These are phyloP conservation scores for Magnolia kwangsiensis DNA, from an alignment of 164 flowering plant genomes.

Conservation along the genomic window DNA sequence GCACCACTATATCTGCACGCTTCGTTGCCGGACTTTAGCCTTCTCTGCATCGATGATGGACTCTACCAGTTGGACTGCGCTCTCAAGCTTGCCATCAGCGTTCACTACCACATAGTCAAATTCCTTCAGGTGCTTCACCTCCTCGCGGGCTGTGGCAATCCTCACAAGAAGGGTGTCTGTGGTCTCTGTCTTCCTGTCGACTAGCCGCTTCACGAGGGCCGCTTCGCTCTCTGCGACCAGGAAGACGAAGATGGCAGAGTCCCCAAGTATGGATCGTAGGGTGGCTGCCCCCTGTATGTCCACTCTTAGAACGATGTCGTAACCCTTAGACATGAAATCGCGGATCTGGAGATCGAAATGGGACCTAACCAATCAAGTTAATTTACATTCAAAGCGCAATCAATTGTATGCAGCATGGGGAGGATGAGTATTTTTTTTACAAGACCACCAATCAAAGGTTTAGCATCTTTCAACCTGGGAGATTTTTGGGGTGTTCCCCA, in stretches of 20 bases:
- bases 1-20: conserved; percentile 30
- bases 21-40: conserved; percentile 66
- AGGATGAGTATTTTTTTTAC: no score
- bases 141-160: conserved; percentile 77
- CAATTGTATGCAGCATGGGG: no score
- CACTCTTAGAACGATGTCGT: conserved; percentile 77
- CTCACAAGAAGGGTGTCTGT: conserved; percentile 63
- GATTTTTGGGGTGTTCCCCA: no score
- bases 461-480: no score
- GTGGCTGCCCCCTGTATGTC: conserved; percentile 90
- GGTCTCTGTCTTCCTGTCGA: conserved; percentile 73
- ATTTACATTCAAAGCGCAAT: neutral
- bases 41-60: conserved; percentile 89
- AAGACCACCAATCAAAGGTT: no score
- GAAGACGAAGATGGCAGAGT: conserved; percentile 73
- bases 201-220: conserved; percentile 64
- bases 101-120: conserved; percentile 95
- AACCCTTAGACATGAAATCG: conserved; percentile 73
- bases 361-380: conserved; percentile 2
- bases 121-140: conserved; percentile 55
- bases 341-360: conserved; percentile 36
- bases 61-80: conserved; percentile 57
- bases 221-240: conserved; percentile 81
- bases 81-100: conserved; percentile 69
- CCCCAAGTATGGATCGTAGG: conserved; percentile 53